Conservation (phyloP, 2,329 filamentous ascomycete genomes). For the Chaetoscypha palmicola region DNA sequence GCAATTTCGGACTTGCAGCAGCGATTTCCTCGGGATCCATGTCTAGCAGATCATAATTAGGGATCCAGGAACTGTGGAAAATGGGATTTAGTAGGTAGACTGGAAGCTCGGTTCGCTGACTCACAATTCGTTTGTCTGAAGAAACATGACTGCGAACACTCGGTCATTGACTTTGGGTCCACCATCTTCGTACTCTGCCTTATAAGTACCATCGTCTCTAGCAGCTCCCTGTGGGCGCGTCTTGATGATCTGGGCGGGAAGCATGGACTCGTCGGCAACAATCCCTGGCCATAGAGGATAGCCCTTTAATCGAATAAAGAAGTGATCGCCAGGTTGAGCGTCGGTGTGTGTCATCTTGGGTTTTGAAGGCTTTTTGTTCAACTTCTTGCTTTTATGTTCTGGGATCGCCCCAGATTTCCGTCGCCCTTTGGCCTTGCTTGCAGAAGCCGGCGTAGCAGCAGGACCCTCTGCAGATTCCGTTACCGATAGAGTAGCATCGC, state of each 20-base stretch:
- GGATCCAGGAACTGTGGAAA: slow-evolving; percentile 71
- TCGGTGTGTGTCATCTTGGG: slow-evolving; percentile 64
- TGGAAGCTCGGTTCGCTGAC: slow-evolving; percentile 34
- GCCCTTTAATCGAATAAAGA: slow-evolving; percentile 87
- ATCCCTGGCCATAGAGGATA: slow-evolving; percentile 93
- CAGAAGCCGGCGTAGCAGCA: slow-evolving; percentile 35
- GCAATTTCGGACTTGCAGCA: slow-evolving; percentile 61
- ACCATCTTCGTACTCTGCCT: slow-evolving; percentile 79
- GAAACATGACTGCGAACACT: slow-evolving; percentile 91
- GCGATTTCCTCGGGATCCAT: slow-evolving; percentile 68
- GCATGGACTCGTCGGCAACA: slow-evolving; percentile 89
- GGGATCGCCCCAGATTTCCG: slow-evolving; percentile 68
- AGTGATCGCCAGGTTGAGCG: slow-evolving; percentile 85
- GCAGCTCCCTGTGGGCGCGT: slow-evolving; percentile 78
- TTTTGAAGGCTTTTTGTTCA: slow-evolving; percentile 79
- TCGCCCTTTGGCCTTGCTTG: slow-evolving; percentile 49
- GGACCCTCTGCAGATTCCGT: slow-evolving; percentile 27
- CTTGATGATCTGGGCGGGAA: slow-evolving; percentile 69
- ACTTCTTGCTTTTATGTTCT: slow-evolving; percentile 68
- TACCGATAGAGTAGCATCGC: slow-evolving; percentile 20
- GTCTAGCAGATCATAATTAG: slow-evolving; percentile 73
- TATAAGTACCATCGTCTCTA: slow-evolving; percentile 76
- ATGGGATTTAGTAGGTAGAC: slow-evolving; percentile 12
- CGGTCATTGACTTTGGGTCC: slow-evolving; percentile 80
- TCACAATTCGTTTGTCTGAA: slow-evolving; percentile 95